These are phyloP conservation scores for Gaeumannomyces sp. DNA, from an alignment of 2,329 filamentous ascomycete genomes.

Conservation along the genomic window DNA sequence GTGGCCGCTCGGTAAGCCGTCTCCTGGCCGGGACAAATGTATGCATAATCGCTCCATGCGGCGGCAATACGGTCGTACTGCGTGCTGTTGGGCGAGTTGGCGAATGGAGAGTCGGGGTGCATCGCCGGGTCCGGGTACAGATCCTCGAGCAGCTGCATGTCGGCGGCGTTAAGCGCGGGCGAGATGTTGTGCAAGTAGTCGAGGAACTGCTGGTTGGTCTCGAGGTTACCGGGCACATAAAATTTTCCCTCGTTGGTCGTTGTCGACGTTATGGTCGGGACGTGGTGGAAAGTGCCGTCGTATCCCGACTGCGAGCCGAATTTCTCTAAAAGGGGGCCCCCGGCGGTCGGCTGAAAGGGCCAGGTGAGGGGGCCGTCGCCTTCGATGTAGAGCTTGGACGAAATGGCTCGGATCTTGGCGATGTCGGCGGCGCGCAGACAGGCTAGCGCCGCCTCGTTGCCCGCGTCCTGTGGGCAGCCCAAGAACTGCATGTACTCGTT, in stretches of 20 bases:
- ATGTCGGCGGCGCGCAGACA: neutral
- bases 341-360: slow-evolving; percentile 51
- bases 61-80: slow-evolving; percentile 50
- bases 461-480: neutral
- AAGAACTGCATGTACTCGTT: slow-evolving; percentile 6
- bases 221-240: slow-evolving; percentile 34
- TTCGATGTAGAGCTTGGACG: slow-evolving; percentile 22
- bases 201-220: slow-evolving; percentile 26
- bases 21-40: slow-evolving; percentile 21
- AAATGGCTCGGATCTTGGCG: neutral
- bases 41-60: slow-evolving; percentile 49
- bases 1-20: slow-evolving; percentile 2
- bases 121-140: slow-evolving; percentile 35
- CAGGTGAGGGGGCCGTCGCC: slow-evolving; percentile 32
- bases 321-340: slow-evolving; percentile 23
- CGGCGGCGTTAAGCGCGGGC: slow-evolving; percentile 29
- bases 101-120: slow-evolving; percentile 27
- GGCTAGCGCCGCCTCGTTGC: slow-evolving; percentile 3
- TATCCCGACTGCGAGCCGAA: slow-evolving; percentile 22
- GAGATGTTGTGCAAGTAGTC: slow-evolving; percentile 32
- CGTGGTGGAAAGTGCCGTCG: slow-evolving; percentile 22
- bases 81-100: slow-evolving; percentile 28
- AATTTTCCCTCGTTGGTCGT: slow-evolving; percentile 37
- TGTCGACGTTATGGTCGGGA: slow-evolving; percentile 36
- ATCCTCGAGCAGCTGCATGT: slow-evolving; percentile 28